phyloP scores from a whole-genome alignment of 768 basidiomycete genomes.

The Sporobolomyces pararoseus region DNA sequence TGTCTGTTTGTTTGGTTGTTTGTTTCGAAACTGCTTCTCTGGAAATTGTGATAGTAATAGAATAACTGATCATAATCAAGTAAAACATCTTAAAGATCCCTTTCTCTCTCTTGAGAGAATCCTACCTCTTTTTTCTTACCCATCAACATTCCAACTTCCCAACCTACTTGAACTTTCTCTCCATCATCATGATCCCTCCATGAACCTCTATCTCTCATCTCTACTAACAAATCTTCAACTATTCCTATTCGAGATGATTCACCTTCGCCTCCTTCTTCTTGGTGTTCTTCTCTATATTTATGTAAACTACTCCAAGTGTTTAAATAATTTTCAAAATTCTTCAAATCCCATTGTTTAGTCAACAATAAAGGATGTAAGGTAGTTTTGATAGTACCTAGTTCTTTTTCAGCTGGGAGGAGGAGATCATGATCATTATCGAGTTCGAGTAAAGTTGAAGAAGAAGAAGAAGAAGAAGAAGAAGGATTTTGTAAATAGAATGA shows the following conservation, averaged over 20 bases:
- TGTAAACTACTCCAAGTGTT: slow-evolving; percentile 68
- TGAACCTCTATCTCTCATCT: too few relatives aligned
- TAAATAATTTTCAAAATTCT: slow-evolving; percentile 64
- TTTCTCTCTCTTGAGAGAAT: not conserved
- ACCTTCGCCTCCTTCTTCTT: too few relatives aligned
- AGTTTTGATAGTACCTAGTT: not conserved
- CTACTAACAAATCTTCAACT: slow-evolving; percentile 22
- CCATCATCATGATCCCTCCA: slow-evolving; percentile 28
- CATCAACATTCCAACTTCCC: slow-evolving; percentile 48
- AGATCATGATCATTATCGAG: too few relatives aligned
- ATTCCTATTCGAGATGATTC: slow-evolving; percentile 37
- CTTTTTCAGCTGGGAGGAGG: not conserved
- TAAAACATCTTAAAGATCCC: not conserved
- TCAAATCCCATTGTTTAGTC: not conserved
- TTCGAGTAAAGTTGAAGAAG: too few relatives aligned
- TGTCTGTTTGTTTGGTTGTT: too few relatives aligned
- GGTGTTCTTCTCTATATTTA: slow-evolving; percentile 60
- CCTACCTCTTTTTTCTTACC: slow-evolving; percentile 44
- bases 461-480: not conserved
- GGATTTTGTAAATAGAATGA: slow-evolving; percentile 11
- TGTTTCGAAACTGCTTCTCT: too few relatives aligned
- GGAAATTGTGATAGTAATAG: too few relatives aligned
- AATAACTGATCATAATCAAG: too few relatives aligned
- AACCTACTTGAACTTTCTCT: slow-evolving; percentile 47
- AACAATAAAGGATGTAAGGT: slow-evolving; percentile 8